Evolutionary conservation across 108 stramenopile species (phyloP).

Genomic region (Pseudonitzschia multistriata): DNA sequence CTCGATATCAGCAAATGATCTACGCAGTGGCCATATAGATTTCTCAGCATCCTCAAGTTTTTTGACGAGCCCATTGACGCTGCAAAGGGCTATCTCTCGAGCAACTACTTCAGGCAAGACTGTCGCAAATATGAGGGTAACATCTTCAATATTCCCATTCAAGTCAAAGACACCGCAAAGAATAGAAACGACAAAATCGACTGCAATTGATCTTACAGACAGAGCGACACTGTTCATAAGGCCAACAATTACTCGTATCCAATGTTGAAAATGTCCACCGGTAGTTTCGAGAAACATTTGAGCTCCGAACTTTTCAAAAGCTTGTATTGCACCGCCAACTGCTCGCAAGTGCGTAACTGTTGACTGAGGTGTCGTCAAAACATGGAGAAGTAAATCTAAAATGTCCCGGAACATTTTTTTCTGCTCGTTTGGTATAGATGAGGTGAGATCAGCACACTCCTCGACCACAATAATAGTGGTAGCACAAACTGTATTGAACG

Average conservation of each 20-base stretch:
- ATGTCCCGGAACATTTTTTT: conserved; percentile 56
- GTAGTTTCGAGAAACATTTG: conserved; percentile 56
- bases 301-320: conserved; percentile 79
- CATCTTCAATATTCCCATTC: conserved; percentile 63
- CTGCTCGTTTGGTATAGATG: conserved; percentile 42
- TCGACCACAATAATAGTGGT: conserved; percentile 71
- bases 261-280: conserved; percentile 71
- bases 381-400: conserved; percentile 74
- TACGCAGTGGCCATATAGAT: conserved; percentile 79
- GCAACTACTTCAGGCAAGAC: conserved; percentile 82
- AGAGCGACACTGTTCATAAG: conserved; percentile 82
- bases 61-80: conserved; percentile 55
- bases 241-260: conserved; percentile 68
- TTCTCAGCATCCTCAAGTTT: conserved; percentile 57
- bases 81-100: conserved; percentile 76
- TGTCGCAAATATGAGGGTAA: conserved; percentile 55
- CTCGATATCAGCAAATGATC: conserved; percentile 82
- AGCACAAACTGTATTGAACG: conserved; percentile 85
- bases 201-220: conserved; percentile 86
- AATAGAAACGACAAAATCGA: conserved; percentile 79
- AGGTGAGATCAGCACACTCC: conserved; percentile 55
- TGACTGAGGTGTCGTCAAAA: conserved; percentile 81
- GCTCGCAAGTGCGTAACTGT: conserved; percentile 79
- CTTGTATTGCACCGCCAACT: conserved; percentile 76
- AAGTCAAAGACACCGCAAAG: conserved; percentile 63